Percentiles rank a stretch among this genome's conserved stretches.
Evolutionary conservation across 768 basidiomycete genomes (phyloP).

Genomic region (Collybia sp.): DNA sequence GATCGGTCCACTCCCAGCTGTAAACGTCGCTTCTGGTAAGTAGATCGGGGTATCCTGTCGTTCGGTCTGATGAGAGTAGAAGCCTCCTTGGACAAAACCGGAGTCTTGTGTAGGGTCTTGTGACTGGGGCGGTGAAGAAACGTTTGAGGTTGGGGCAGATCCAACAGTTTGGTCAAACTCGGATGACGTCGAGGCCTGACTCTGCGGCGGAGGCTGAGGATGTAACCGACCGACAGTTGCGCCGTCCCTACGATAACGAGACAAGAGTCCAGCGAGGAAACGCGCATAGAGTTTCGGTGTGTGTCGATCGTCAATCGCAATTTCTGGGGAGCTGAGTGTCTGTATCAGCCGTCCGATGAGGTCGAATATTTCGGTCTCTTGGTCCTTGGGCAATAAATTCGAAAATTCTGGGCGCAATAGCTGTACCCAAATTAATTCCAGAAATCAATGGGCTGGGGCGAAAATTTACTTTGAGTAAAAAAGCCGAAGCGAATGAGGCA

Average conservation of each 20-base stretch:
- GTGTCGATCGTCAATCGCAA: constrained; percentile 79
- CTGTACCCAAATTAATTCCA: constrained; percentile 23
- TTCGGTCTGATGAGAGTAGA: constrained; percentile 13
- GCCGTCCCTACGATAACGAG: constrained; percentile 65
- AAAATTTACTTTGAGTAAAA: constrained; percentile 64
- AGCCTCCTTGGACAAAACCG: constrained; percentile 10
- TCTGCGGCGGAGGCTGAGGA: constrained; percentile 41
- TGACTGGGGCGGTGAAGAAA: constrained; percentile 19
- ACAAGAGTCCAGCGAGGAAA: constrained; percentile 70
- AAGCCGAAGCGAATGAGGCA: constrained; percentile 77
- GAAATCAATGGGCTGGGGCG: not conserved
- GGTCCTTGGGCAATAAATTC: constrained; percentile 52
- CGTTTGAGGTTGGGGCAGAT: constrained; percentile 15
- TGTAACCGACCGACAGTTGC: constrained; percentile 53
- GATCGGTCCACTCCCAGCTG: constrained; percentile 33
- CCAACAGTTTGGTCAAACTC: constrained; percentile 10
- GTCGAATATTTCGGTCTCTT: constrained; percentile 69
- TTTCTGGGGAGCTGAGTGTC: constrained; percentile 62
- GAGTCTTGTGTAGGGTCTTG: constrained; percentile 13
- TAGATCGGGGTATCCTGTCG: constrained; percentile 35
- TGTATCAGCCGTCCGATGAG: constrained; percentile 70
- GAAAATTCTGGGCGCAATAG: constrained; percentile 72
- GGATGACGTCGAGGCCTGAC: constrained; percentile 13
- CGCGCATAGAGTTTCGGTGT: constrained; percentile 78
- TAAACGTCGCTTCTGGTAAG: constrained; percentile 43